Percentiles rank a stretch among this genome's conserved stretches.
Evolutionary conservation across 2,329 filamentous ascomycete genomes (phyloP).

Genomic region (Xylaria sp.): DNA sequence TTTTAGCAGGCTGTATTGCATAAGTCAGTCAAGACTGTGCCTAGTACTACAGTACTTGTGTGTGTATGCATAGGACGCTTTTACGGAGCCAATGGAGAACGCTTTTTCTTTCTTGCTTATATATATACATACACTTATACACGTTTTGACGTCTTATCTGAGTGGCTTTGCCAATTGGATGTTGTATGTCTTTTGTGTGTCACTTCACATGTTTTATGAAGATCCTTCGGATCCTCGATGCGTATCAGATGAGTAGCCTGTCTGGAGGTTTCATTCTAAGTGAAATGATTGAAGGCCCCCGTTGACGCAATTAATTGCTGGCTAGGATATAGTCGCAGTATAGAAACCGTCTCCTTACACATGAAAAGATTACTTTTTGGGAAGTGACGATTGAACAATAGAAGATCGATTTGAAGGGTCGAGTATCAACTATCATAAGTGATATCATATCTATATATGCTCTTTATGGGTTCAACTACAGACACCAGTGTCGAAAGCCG

Average conservation of each 20-base stretch:
- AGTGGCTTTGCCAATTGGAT: too few species aligned
- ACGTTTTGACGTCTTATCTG: background rate
- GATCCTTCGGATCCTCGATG: too few species aligned
- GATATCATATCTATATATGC: slow-evolving; percentile 18
- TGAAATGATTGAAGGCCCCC: too few species aligned
- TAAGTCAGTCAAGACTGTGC: slow-evolving; percentile 17
- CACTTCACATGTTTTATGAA: too few species aligned
- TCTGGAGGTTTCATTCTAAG: too few species aligned
- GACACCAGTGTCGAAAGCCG: background rate
- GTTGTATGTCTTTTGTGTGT: too few species aligned
- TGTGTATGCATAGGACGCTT: slow-evolving; percentile 24
- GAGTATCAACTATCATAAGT: background rate
- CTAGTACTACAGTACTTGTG: background rate
- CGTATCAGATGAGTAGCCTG: too few species aligned
- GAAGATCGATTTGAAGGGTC: background rate
- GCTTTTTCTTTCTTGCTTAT: slow-evolving; percentile 1
- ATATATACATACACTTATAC: background rate
- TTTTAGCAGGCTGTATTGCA: slow-evolving; percentile 8
- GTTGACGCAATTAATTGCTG: too few species aligned
- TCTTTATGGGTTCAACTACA: background rate
- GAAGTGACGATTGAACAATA: background rate
- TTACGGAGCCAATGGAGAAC: slow-evolving; percentile 28
- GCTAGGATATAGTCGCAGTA: too few species aligned
- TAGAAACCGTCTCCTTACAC: too few species aligned
- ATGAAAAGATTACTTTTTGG: too few species aligned